These are phyloP conservation scores for Acanthamoeba quina DNA, from an alignment of 208 protist species.

Conservation along the genomic window DNA sequence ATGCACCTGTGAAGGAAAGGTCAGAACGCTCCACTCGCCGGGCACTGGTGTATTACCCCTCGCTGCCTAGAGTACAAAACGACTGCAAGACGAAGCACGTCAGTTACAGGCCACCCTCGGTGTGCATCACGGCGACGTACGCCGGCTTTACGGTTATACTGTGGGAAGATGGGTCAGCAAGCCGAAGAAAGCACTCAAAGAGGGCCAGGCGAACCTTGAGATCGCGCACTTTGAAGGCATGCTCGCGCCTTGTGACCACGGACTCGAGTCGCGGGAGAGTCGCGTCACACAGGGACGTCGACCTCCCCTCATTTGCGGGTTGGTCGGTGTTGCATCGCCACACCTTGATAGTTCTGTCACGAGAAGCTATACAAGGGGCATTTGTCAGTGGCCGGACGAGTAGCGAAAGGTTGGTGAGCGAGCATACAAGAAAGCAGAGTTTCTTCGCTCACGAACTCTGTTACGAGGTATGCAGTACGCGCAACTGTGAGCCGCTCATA, in stretches of 20 bases:
- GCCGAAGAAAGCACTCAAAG: background rate
- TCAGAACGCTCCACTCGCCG: background rate
- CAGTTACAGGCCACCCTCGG: background rate
- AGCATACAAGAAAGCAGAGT: background rate
- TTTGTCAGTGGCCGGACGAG: background rate
- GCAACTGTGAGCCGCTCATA: background rate
- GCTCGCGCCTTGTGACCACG: background rate
- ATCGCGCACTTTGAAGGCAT: conserved; percentile 6
- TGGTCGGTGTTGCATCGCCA: background rate
- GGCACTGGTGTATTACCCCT: background rate
- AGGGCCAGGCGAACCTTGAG: background rate
- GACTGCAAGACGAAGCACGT: conserved; percentile 1
- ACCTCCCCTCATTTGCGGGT: background rate
- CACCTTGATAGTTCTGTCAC: conserved; percentile 12
- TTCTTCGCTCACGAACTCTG: background rate
- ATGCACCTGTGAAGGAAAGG: background rate
- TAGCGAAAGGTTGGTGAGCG: background rate
- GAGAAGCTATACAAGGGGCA: background rate
- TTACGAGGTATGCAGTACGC: background rate
- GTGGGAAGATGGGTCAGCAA: background rate
- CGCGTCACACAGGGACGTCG: background rate
- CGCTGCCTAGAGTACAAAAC: conserved; percentile 39
- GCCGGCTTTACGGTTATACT: background rate
- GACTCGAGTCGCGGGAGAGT: background rate
- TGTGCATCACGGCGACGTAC: background rate